Base-by-base conservation (phyloP, 257 asterid genomes). In the Solanum peruvianum region DNA sequence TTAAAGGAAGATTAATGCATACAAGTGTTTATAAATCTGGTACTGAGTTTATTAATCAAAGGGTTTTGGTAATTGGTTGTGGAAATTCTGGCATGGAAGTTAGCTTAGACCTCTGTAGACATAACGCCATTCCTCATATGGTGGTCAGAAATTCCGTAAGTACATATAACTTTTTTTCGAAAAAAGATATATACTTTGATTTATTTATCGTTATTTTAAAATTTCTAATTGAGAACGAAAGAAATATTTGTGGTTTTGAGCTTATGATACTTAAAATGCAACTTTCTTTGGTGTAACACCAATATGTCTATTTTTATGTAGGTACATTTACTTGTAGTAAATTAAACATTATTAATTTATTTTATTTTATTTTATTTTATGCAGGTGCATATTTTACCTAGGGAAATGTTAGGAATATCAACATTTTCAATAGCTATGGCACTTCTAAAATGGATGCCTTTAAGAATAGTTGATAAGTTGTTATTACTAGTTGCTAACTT, bases 1-100 rank as follows among this genome's bases (percentile, higher is more conserved):
- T 96, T 71, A 49, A 15, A 2, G 98, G 99, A 21, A 86, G 90
- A 6, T 89, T 95, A 10, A 20, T 92, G 60, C 99, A 96, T 56
- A 94, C 98, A 2, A 90, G 97, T 73, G 88, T 23, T 4, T 96
- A 96, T 85, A 91, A 88, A 7, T 90, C 95, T 31, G 99, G 98
- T 62, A 90, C 91, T 4, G 95, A 89, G 83, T 96, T 92, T 49
- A 8, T 16, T 4, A 89, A 90, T 1, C 92, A 90, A 16, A 92
- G 85, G 69, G 98, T 96, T 56, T 64, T 96, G 27, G 98, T 96
- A 1, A 89, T 96, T 14, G 99, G 99, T 0, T 96, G 98, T 78
- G 99, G 99, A 1, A 96, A 96, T 89, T 96, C 99, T 7, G 99
- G 99, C 3, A 96, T 96, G 99, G 99, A 96, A 90, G 98, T 96